Base-by-base conservation (phyloP, 1,284 basidiomycete species). In the Limonomyces culmigenus region DNA sequence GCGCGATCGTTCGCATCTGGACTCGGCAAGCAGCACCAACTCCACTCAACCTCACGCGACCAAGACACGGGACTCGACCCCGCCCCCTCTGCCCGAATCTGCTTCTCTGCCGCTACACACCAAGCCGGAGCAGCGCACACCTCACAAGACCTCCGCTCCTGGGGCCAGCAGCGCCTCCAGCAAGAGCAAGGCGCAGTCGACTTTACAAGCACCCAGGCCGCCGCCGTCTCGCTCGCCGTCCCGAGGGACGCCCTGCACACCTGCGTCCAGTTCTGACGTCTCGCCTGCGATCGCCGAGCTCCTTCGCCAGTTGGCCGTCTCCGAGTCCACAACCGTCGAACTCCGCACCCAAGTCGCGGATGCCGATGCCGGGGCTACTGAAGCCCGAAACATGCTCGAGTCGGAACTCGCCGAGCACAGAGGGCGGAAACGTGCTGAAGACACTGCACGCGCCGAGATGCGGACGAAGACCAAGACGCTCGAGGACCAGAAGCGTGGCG, bases 401-500 rank as follows among this genome's bases (percentile, higher is more conserved):
- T 53, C 56, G 4, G 78, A 88, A 45, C 63, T 96, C 27, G 76
- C 80, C 20, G 65, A 71, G 16, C 70, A 81, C 34, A 72, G 89
- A 14, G 70, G 69, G 36, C 68, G 70, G 41, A 89, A 89, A 52
- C 78, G 78, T 34, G 71, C 78, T 42, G 92, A 96, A 50, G 93
- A 96, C 47, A 63, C 63, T 2, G 68, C 71, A 18, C 71, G 85
- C 37, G 57, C 68, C 19, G 87, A 95, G 50, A 60, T 87, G 38
- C 92, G 89, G 52, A 54, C 69, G 15, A 73, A 77, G 36, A 84
- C 83, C 36, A 92, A 92, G 55, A 56, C 63, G 0, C 63, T 95
- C 5, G 92, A 97, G 47, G 92, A 97, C 49, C 65, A 74, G 40
- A 87, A 84, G 56, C 75, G 92, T 29, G 62, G 64, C 33, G 85